Base-by-base conservation (phyloP, 2,329 filamentous ascomycete genomes). In the Cladosporium sp. region DNA sequence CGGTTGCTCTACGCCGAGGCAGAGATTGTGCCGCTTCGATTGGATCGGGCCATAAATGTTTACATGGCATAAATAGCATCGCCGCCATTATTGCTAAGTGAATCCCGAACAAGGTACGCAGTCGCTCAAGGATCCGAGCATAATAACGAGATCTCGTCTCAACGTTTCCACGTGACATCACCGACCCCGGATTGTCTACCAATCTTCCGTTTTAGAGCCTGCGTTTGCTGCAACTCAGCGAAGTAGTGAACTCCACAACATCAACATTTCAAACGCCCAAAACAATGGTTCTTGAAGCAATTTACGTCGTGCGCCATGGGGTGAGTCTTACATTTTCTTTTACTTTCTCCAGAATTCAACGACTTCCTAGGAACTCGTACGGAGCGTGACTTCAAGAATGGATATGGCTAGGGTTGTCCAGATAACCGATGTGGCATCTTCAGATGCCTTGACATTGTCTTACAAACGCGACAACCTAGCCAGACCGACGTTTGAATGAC, bases 251-350 rank as follows among this genome's bases (percentile, higher is more conserved):
- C 34, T 17, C 12, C 34, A 30, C 42, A 39, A 56, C 54, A 49
- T 49, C 54, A 49, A 7, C 28, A 51, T 39, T 12, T 34, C 17
- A 17, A 11, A 30, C 34, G 28, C 39, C 8, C 17, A 50, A 15
- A 43, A 64, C 63, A 42, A 75, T 74, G 73, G 70, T 73, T 36
- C 64, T 81, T 60, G 77, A 81, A 66, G 72, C 72, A 12, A 77
- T 81, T 59, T 80, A 81, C 66, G 72, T 81, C 55, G 75, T 79
- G 25, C 70, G 79, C 51, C 79, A 81, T 66, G 79, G 77, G 30
- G 78, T 81, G 76, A 72, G 78, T 79, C 14, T n/a, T n/a, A n/a
- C n/a, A n/a, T n/a, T 11, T 17, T 12, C 6, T 3, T 28, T 12
- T n/a, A n/a, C n/a, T n/a, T n/a, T n/a, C n/a, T 9, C 4, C 14